phyloP scores from a whole-genome alignment of 2,329 filamentous ascomycete genomes.

The Neofusicoccum sp. region DNA sequence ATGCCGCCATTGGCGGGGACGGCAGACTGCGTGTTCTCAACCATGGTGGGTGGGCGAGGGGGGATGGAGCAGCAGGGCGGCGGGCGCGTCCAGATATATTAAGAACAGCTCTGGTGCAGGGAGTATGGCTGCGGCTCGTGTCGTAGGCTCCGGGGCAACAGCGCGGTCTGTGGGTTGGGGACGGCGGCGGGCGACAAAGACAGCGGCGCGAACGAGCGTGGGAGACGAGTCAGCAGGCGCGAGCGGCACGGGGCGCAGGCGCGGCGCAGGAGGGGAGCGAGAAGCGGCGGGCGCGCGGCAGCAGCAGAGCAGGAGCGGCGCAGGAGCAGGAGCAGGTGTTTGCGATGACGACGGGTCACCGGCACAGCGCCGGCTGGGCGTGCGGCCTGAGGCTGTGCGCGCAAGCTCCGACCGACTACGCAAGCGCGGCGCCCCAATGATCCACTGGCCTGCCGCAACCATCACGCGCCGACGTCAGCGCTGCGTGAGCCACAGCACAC shows the following conservation, averaged over 20 bases:
- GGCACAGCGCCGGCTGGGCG: constrained; percentile 10
- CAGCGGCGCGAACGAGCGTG: constrained; percentile 3
- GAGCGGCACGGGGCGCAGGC: not conserved
- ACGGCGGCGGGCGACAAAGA: constrained; percentile 10
- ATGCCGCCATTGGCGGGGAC: not conserved
- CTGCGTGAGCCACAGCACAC: not conserved
- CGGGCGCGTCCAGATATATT: constrained; percentile 12
- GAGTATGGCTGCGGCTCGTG: constrained; percentile 16
- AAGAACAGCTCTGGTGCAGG: constrained; percentile 14
- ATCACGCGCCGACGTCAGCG: constrained; percentile 12
- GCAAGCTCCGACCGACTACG: not conserved
- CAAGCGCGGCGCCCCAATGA: not conserved
- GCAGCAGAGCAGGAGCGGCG: constrained; percentile 8
- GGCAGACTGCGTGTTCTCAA: not conserved
- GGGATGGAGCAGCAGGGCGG: not conserved
- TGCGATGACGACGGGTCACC: constrained; percentile 20
- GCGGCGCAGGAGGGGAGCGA: not conserved
- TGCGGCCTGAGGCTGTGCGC: constrained; percentile 13
- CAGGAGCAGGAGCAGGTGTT: not conserved
- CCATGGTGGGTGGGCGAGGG: not conserved
- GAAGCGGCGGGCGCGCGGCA: constrained; percentile 1
- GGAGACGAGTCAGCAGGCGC: constrained; percentile 2
- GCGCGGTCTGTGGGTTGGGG: constrained; percentile 16
- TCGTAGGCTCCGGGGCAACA: constrained; percentile 10
- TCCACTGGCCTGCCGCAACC: not conserved